These are phyloP conservation scores for Coemansia reversa DNA, from an alignment of 192 early-diverging fungal species.

Conservation along the genomic window DNA sequence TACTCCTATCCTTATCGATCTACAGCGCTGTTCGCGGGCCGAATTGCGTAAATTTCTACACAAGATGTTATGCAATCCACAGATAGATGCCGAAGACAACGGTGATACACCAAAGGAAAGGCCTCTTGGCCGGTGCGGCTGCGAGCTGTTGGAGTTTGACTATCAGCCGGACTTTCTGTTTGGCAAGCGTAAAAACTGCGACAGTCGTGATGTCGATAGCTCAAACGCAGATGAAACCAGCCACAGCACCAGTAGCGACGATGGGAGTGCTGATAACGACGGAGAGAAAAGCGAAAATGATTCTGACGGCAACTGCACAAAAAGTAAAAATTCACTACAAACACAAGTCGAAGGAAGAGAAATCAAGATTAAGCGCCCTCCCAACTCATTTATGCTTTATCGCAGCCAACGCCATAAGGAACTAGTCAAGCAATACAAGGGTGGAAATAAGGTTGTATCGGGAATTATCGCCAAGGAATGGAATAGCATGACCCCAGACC, in stretches of 20 bases:
- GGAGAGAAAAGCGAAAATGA: slow-evolving; percentile 5
- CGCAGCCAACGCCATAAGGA: slow-evolving; percentile 49
- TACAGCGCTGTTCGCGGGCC: slow-evolving; percentile 39
- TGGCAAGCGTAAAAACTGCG: slow-evolving; percentile 21
- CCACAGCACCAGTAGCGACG: neutral
- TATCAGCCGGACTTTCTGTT: slow-evolving; percentile 51
- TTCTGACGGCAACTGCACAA: neutral
- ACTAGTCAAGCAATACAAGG: slow-evolving; percentile 39
- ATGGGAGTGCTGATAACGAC: slow-evolving; percentile 8
- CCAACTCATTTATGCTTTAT: slow-evolving; percentile 54
- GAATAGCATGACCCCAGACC: slow-evolving; percentile 31
- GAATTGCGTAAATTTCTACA: slow-evolving; percentile 41
- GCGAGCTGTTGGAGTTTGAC: slow-evolving; percentile 51
- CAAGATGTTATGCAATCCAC: slow-evolving; percentile 33
- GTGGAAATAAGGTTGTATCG: slow-evolving; percentile 53
- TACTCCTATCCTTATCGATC: slow-evolving; percentile 42
- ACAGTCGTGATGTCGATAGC: neutral
- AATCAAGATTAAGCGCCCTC: slow-evolving; percentile 52
- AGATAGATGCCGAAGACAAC: neutral
- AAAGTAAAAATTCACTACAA: neutral
- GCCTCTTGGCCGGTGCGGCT: slow-evolving; percentile 33
- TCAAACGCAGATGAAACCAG: slow-evolving; percentile 14
- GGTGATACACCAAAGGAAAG: slow-evolving; percentile 7
- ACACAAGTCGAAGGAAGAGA: slow-evolving; percentile 31
- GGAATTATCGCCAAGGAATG: slow-evolving; percentile 47